Percentiles rank a stretch among this genome's conserved stretches.
These are phyloP conservation scores for Hypoxylon sp. DNA, from an alignment of 2,329 filamentous ascomycete species.

Conservation along the genomic window DNA sequence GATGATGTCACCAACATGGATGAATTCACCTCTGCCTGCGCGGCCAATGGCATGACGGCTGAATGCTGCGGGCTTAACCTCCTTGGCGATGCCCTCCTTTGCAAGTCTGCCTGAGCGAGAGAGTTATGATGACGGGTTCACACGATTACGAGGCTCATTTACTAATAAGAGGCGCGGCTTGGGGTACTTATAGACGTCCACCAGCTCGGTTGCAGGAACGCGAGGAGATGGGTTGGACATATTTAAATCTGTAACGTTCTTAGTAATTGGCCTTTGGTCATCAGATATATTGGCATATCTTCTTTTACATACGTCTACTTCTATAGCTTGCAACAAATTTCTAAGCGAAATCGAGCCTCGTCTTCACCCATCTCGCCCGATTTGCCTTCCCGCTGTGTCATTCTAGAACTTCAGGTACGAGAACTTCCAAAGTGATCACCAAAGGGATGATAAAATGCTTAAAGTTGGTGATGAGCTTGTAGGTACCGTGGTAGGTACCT, in stretches of 20 bases:
- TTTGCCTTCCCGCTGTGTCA: background rate
- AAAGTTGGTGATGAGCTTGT: too few relatives aligned
- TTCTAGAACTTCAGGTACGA: background rate
- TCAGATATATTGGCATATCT: slow-evolving; percentile 25
- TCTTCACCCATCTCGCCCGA: background rate
- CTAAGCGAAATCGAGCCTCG: slow-evolving; percentile 24
- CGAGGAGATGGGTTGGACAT: slow-evolving; percentile 6
- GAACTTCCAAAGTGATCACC: too few relatives aligned
- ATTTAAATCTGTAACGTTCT: slow-evolving; percentile 36
- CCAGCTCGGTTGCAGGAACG: background rate
- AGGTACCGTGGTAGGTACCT: too few relatives aligned
- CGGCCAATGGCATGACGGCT: slow-evolving; percentile 25
- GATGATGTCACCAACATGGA: slow-evolving; percentile 23
- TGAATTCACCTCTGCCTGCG: slow-evolving; percentile 23
- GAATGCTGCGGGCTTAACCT: slow-evolving; percentile 34
- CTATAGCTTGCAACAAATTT: slow-evolving; percentile 18
- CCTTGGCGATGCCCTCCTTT: slow-evolving; percentile 28
- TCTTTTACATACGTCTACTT: slow-evolving; percentile 34
- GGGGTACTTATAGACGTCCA: slow-evolving; percentile 26
- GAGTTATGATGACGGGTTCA: slow-evolving; percentile 7
- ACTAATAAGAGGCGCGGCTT: slow-evolving; percentile 20
- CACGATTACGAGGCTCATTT: slow-evolving; percentile 18
- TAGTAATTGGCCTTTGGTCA: slow-evolving; percentile 25
- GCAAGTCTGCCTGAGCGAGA: slow-evolving; percentile 27
- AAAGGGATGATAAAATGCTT: too few relatives aligned